These are phyloP conservation scores for Vaccinium vitisidaea DNA, from an alignment of 148 eudicot species.

Conservation along the genomic window DNA sequence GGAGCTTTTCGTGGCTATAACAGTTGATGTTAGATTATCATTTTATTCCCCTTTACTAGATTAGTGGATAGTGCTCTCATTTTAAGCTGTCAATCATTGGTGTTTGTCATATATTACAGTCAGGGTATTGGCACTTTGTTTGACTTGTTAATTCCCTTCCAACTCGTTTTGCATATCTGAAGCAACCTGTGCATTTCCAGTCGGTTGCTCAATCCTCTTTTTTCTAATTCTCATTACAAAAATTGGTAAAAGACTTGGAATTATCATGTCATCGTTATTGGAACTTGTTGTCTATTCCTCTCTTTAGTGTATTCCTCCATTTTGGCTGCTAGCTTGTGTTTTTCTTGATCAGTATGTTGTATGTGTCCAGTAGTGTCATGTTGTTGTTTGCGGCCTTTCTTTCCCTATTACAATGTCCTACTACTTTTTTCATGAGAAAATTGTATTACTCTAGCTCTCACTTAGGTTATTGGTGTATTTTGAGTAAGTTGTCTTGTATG, in stretches of 20 bases:
- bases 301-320: not conserved
- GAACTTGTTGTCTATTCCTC: not conserved
- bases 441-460: not conserved
- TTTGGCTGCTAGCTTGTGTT: constrained; percentile 2
- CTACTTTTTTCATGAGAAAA: not conserved
- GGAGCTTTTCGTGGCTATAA: not conserved
- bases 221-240: not conserved
- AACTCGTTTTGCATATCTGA: not conserved
- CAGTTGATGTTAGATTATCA: no score
- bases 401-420: not conserved
- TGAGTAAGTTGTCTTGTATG: not conserved
- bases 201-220: not conserved
- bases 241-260: not conserved
- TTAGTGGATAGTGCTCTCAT: not conserved
- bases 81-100: not conserved
- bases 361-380: not conserved
- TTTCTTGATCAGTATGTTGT: not conserved
- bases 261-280: not conserved
- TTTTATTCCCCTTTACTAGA: not conserved
- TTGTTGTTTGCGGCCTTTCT: not conserved
- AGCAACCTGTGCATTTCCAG: not conserved
- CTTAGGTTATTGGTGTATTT: not conserved
- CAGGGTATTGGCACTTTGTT: not conserved
- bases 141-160: not conserved
- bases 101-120: not conserved